phyloP scores from a whole-genome alignment of 257 asterid species.

The Oldenlandia corymbosa region DNA sequence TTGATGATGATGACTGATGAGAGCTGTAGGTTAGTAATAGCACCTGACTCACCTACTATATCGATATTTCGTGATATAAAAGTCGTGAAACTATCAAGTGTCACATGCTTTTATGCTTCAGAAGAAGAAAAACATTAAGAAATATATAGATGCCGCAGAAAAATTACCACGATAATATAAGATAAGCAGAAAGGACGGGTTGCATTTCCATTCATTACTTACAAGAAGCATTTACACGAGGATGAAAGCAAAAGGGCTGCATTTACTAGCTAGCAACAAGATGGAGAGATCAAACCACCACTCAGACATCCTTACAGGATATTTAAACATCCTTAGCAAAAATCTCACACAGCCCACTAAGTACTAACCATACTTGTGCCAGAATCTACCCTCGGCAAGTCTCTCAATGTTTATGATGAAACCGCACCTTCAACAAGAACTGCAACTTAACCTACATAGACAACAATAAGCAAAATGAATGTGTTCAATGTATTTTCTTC shows the following conservation, averaged over 20 bases:
- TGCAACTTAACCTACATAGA: constrained; percentile 83
- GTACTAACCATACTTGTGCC: neutral
- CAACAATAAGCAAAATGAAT: neutral
- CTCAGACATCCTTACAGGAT: neutral
- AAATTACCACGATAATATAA: too few relatives aligned
- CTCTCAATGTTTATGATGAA: constrained; percentile 70
- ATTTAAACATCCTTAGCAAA: constrained; percentile 1
- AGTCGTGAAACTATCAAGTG: too few relatives aligned
- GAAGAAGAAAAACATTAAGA: too few relatives aligned
- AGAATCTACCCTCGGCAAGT: neutral
- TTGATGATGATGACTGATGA: too few relatives aligned
- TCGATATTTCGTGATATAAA: too few relatives aligned
- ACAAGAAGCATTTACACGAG: constrained; percentile 16
- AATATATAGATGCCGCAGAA: too few relatives aligned
- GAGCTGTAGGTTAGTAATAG: too few relatives aligned
- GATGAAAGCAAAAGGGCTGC: constrained; percentile 14
- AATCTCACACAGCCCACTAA: neutral
- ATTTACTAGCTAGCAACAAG: constrained; percentile 31
- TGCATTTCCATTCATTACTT: constrained; percentile 7
- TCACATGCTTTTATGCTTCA: too few relatives aligned
- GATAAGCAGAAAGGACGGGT: too few relatives aligned
- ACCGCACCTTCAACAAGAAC: constrained; percentile 85
- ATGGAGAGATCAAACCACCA: constrained; percentile 39
- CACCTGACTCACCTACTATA: too few relatives aligned
- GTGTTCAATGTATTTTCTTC: constrained; percentile 1